Base-by-base conservation (phyloP, 2,329 filamentous ascomycete species). In the Chrysoporthe puriensis region DNA sequence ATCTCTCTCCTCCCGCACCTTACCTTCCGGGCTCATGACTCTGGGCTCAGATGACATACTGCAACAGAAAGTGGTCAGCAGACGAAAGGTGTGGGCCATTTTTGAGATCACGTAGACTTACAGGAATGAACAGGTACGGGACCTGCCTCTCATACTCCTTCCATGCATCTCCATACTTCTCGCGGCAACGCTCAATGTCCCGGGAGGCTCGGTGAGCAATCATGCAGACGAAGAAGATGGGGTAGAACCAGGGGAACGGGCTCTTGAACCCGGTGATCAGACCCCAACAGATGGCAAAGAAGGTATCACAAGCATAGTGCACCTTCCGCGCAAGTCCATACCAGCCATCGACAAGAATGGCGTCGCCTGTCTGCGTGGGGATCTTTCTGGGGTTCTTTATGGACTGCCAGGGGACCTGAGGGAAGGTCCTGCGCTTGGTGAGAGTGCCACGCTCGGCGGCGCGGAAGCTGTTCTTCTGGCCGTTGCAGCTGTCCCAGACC, bases 241-340 rank as follows among this genome's bases (percentile, higher is more conserved):
- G 91, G 77, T 96, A 95, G 79, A 96, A 96, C 92, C 93, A 96
- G 0, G 93, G 93, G 80, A 95, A 94, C 0, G 92, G 92, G 75
- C 90, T 93, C 56, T 70, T 83, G 80, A 95, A 94, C 13, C 92
- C 92, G 2, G 91, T 93, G 72, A 95, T 90, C n/a, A 94, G 79
- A 34, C 89, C 92, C 92, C 92, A 96, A 70, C 83, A 86, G 65
- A 92, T 76, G 7, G 92, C 90, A 75, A 95, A 95, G 81, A 87
- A 94, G 5, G 91, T 79, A 77, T 96, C 92, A 77, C 91, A 93
- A 1, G 90, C 89, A 79, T 96, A 96, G 79, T 95, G 91, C 62
- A 92, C 86, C 81, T 93, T 93, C 74, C 91, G 86, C 36, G 90
- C 91, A 73, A 89, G 85, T 68, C 88, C 88, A 73, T 91, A 93